A percentile compares a stretch with the other conserved stretches of the same genome.
Conservation (phyloP, 2,329 filamentous ascomycete genomes). For the Penicillium carneum region DNA sequence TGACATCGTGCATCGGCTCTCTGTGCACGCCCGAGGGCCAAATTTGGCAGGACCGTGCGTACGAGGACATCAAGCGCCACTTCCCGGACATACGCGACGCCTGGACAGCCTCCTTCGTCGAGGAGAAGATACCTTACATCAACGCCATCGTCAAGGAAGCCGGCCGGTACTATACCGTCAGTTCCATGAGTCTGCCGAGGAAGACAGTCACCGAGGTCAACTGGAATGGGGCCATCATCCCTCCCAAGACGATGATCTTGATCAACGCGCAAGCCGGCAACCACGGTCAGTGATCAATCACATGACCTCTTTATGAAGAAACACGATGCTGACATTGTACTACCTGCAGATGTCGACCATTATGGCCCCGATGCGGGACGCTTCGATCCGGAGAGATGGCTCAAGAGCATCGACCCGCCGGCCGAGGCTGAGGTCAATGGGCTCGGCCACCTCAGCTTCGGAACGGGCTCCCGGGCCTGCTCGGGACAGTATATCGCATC, state of each 20-base stretch:
- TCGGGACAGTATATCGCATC: slow-evolving; percentile 65
- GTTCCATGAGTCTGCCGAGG: slow-evolving; percentile 74
- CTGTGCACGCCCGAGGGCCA: slow-evolving; percentile 68
- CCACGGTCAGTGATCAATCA: slow-evolving; percentile 51
- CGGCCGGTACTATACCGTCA: slow-evolving; percentile 75
- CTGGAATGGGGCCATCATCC: slow-evolving; percentile 70
- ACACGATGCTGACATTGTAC: too few species aligned
- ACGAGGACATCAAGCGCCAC: slow-evolving; percentile 69
- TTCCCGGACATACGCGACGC: slow-evolving; percentile 70
- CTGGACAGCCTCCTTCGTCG: slow-evolving; percentile 70
- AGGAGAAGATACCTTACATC: slow-evolving; percentile 75
- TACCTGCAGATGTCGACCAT: slow-evolving; percentile 62
- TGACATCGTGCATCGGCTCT: slow-evolving; percentile 76
- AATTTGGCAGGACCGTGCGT: slow-evolving; percentile 70
- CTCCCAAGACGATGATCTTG: slow-evolving; percentile 75
- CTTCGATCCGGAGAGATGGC: slow-evolving; percentile 72
- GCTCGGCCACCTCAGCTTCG: slow-evolving; percentile 64
- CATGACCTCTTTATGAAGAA: too few species aligned
- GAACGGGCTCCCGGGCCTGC: slow-evolving; percentile 66
- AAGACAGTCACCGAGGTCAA: slow-evolving; percentile 71
- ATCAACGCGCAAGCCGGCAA: slow-evolving; percentile 77
- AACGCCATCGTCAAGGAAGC: slow-evolving; percentile 78
- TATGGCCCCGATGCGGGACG: slow-evolving; percentile 63
- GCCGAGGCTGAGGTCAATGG: slow-evolving; percentile 57
- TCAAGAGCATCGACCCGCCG: slow-evolving; percentile 53